Evolutionary conservation across 2,329 filamentous ascomycete species (phyloP).

Genomic region (Thelonectria olida): DNA sequence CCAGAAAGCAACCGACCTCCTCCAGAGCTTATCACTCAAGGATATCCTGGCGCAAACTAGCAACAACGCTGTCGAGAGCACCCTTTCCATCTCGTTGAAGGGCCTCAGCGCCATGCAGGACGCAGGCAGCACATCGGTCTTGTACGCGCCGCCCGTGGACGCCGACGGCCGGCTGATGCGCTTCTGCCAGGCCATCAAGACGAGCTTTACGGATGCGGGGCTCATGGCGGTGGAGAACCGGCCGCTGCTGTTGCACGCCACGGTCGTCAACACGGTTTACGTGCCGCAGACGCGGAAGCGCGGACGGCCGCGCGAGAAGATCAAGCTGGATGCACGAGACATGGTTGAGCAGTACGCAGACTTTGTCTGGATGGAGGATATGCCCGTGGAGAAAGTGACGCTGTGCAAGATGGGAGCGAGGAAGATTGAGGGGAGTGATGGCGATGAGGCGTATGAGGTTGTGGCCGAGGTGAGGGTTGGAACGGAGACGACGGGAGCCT

Average conservation of each 20-base stretch:
- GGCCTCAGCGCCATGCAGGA: conserved; percentile 71
- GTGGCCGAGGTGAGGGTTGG: conserved; percentile 58
- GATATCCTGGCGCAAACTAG: conserved; percentile 46
- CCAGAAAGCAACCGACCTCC: conserved; percentile 51
- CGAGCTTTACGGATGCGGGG: conserved; percentile 62
- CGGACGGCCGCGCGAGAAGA: conserved; percentile 44
- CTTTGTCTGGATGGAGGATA: conserved; percentile 74
- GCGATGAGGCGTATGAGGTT: conserved; percentile 63
- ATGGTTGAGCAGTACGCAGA: conserved; percentile 69
- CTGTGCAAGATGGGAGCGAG: conserved; percentile 91
- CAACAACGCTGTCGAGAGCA: background rate
- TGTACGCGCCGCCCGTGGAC: conserved; percentile 72
- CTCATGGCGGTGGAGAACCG: conserved; percentile 68
- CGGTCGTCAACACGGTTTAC: conserved; percentile 87
- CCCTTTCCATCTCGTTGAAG: conserved; percentile 56
- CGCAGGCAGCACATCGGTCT: conserved; percentile 64
- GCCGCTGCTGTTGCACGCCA: conserved; percentile 81
- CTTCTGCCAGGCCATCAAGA: conserved; percentile 67
- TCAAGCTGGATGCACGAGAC: conserved; percentile 63
- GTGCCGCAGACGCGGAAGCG: conserved; percentile 53
- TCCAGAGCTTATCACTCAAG: conserved; percentile 50
- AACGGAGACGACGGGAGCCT: conserved; percentile 24
- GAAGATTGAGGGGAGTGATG: conserved; percentile 64
- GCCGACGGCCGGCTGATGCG: conserved; percentile 56
- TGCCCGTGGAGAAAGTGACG: conserved; percentile 75